These are phyloP conservation scores for Rasamsonia emersonii DNA, from an alignment of 2,329 filamentous ascomycete genomes.

Conservation along the genomic window DNA sequence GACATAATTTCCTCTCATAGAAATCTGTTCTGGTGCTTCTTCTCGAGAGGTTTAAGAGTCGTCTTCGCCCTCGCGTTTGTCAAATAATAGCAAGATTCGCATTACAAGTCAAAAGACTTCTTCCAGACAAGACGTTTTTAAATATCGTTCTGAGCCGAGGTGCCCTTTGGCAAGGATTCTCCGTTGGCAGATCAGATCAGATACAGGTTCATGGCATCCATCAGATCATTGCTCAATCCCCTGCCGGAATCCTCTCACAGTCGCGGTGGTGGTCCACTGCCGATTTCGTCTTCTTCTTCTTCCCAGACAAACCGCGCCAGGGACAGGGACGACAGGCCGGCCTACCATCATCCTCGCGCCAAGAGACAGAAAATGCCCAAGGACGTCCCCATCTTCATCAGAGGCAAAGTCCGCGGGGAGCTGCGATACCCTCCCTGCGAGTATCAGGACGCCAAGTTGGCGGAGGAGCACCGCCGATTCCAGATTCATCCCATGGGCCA, in stretches of 20 bases:
- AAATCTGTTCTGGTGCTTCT: no score
- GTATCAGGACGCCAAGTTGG: constrained; percentile 49
- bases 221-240: constrained; percentile 60
- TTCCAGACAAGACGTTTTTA: no score
- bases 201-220: constrained; percentile 51
- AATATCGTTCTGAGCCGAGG: no score
- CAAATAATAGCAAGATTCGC: no score
- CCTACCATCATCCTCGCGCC: constrained; percentile 13
- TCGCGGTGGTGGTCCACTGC: no score
- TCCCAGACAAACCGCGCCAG: constrained; percentile 32
- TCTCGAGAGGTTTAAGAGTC: no score
- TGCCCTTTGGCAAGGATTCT: no score
- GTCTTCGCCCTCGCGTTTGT: no score
- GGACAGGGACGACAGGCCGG: constrained; percentile 32
- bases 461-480: constrained; percentile 53
- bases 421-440: constrained; percentile 71
- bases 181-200: no score
- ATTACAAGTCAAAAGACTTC: no score
- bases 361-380: constrained; percentile 54
- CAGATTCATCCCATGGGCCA: constrained; percentile 56
- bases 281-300: constrained; percentile 19
- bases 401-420: constrained; percentile 54
- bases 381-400: constrained; percentile 54
- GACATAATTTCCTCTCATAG: no score
- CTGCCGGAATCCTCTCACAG: constrained; percentile 30